A percentile compares a stretch with the other conserved stretches of the same genome.
Conservation (phyloP, 2,329 filamentous ascomycete genomes). For the Clonostachys rhizophaga region DNA sequence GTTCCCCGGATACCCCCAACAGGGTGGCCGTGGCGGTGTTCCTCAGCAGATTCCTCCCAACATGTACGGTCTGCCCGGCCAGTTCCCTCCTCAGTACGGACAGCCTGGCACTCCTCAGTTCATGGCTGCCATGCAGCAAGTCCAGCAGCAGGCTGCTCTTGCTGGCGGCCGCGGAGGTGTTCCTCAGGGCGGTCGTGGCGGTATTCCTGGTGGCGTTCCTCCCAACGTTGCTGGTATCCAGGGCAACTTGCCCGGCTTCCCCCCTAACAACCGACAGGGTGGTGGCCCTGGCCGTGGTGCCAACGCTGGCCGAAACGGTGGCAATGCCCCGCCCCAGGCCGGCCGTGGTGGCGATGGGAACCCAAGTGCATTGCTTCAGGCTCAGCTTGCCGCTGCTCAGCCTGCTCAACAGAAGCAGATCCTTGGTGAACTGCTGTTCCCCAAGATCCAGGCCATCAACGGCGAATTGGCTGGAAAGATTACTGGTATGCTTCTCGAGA, state of each 20-base stretch:
- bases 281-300: slow-evolving; percentile 42
- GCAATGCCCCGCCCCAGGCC: slow-evolving; percentile 40
- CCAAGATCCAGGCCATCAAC: slow-evolving; percentile 94
- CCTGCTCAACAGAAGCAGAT: slow-evolving; percentile 95
- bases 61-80: slow-evolving; percentile 76
- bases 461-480: slow-evolving; percentile 97
- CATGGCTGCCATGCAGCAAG: slow-evolving; percentile 79
- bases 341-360: slow-evolving; percentile 31
- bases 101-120: slow-evolving; percentile 77
- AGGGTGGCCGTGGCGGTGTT: slow-evolving; percentile 81
- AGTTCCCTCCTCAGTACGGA: slow-evolving; percentile 76
- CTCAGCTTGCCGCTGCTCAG: slow-evolving; percentile 50
- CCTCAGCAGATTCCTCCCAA: slow-evolving; percentile 84
- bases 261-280: slow-evolving; percentile 50
- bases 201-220: slow-evolving; percentile 71
- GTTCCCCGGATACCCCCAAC: slow-evolving; percentile 81
- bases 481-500: slow-evolving; percentile 98
- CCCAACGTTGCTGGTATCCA: slow-evolving; percentile 52
- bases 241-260: slow-evolving; percentile 50
- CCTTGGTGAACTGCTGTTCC: slow-evolving; percentile 95
- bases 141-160: slow-evolving; percentile 48
- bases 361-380: slow-evolving; percentile 37
- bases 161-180: slow-evolving; percentile 58
- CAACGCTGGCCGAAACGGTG: slow-evolving; percentile 29
- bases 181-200: slow-evolving; percentile 65